A percentile compares a stretch with the other conserved stretches of the same genome.
Evolutionary conservation across 2,329 filamentous ascomycete species (phyloP).

Genomic region (Neocatenulostroma microsporum): DNA sequence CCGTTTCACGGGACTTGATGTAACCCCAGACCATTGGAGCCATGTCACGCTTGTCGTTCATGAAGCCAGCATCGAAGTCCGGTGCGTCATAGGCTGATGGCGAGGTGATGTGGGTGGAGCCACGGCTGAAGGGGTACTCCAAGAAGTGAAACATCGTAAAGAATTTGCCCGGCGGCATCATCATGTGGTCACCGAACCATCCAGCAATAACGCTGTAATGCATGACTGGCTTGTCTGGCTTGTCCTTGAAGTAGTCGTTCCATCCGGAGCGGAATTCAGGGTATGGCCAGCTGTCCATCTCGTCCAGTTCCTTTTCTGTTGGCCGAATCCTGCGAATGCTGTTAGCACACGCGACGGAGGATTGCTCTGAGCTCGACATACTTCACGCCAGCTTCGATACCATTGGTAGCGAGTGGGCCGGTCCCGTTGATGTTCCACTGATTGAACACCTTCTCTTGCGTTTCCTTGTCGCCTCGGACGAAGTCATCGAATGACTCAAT

Average conservation of each 20-base stretch:
- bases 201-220: conserved; percentile 71
- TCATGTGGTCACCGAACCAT: conserved; percentile 46
- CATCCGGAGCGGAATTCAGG: conserved; percentile 66
- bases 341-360: too few relatives aligned
- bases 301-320: conserved; percentile 56
- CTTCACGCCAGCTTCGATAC: conserved; percentile 74
- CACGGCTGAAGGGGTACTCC: conserved; percentile 25
- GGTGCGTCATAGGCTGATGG: conserved; percentile 64
- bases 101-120: conserved; percentile 61
- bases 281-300: conserved; percentile 66
- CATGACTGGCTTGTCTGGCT: conserved; percentile 84
- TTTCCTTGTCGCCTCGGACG: conserved; percentile 61
- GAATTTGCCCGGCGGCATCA: conserved; percentile 56
- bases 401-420: conserved; percentile 68
- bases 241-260: conserved; percentile 76
- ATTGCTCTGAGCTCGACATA: too few relatives aligned
- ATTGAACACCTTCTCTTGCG: conserved; percentile 55
- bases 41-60: conserved; percentile 81
- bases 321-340: conserved; percentile 46
- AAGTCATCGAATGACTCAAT: conserved; percentile 77
- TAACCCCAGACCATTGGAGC: conserved; percentile 78
- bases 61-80: conserved; percentile 65
- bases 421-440: conserved; percentile 72
- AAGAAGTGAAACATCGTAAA: conserved; percentile 80
- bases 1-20: conserved; percentile 74